A percentile compares a stretch with the other conserved stretches of the same genome.
Evolutionary conservation across 345 rosid species (phyloP).

Genomic region (Noccaea caerulescens): DNA sequence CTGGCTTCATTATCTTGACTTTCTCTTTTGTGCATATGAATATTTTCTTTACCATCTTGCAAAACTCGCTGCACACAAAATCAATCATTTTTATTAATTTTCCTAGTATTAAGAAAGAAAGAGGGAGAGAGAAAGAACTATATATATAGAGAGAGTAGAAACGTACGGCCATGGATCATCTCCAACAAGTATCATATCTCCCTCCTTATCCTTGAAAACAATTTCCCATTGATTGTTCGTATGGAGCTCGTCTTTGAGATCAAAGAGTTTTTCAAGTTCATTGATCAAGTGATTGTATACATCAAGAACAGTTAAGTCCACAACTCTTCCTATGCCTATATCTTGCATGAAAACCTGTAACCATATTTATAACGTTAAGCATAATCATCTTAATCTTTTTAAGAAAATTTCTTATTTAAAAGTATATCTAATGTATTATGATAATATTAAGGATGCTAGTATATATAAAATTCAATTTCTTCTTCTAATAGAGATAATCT

Average conservation of each 20-base stretch:
- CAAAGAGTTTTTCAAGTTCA: constrained; percentile 62
- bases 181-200: constrained; percentile 73
- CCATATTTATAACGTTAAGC: neutral
- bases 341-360: constrained; percentile 70
- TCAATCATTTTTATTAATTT: neutral
- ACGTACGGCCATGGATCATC: constrained; percentile 32
- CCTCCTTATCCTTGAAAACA: constrained; percentile 64
- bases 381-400: neutral
- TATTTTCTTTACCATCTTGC: neutral
- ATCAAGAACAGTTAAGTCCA: constrained; percentile 59
- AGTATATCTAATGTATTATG: neutral
- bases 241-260: constrained; percentile 56
- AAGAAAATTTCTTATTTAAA: neutral
- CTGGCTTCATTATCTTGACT: neutral
- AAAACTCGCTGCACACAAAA: neutral
- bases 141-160: neutral
- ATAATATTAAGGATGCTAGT: neutral
- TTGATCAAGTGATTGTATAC: constrained; percentile 56
- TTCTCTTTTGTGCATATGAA: neutral
- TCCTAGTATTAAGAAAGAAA: neutral
- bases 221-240: constrained; percentile 56
- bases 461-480: neutral
- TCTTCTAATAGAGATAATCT: neutral
- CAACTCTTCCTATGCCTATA: constrained; percentile 55
- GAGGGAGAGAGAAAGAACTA: too few relatives aligned